These are phyloP conservation scores for Paracamarosporium sp. DNA, from an alignment of 2,329 filamentous ascomycete species.

Conservation along the genomic window DNA sequence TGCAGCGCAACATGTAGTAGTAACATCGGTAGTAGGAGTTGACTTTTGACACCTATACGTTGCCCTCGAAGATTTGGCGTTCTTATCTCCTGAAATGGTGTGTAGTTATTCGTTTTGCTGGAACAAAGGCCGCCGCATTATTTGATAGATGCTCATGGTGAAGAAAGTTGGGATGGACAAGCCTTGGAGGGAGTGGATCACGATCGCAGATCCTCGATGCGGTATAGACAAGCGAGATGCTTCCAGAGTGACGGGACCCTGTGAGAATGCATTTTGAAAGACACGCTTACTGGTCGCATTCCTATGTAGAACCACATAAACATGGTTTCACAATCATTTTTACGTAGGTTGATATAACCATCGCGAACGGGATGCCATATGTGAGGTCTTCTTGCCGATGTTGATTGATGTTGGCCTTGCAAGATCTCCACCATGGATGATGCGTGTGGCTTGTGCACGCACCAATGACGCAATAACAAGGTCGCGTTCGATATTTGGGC, in stretches of 20 bases:
- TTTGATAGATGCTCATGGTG: no score
- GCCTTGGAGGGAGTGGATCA: not conserved
- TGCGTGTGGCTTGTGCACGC: constrained; percentile 11
- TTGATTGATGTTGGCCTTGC: not conserved
- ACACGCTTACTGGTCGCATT: not conserved
- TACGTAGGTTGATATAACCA: not conserved
- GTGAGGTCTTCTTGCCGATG: not conserved
- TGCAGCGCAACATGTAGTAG: no score
- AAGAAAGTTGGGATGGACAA: not conserved
- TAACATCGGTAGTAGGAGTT: no score
- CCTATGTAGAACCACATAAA: no score
- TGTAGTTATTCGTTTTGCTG: no score
- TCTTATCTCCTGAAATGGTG: no score
- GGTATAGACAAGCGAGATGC: constrained; percentile 1
- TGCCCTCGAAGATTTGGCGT: no score
- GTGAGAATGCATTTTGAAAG: no score
- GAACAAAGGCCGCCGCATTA: no score
- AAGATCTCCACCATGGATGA: constrained; percentile 10
- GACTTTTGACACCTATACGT: no score
- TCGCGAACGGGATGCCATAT: not conserved
- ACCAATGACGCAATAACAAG: constrained; percentile 14
- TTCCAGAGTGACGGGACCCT: not conserved
- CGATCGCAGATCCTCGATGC: constrained; percentile 2
- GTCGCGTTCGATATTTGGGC: not conserved
- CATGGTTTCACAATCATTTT: not conserved